These are phyloP conservation scores for Annulohypoxylon bovei DNA, from an alignment of 495 filamentous ascomycete species.

Conservation along the genomic window DNA sequence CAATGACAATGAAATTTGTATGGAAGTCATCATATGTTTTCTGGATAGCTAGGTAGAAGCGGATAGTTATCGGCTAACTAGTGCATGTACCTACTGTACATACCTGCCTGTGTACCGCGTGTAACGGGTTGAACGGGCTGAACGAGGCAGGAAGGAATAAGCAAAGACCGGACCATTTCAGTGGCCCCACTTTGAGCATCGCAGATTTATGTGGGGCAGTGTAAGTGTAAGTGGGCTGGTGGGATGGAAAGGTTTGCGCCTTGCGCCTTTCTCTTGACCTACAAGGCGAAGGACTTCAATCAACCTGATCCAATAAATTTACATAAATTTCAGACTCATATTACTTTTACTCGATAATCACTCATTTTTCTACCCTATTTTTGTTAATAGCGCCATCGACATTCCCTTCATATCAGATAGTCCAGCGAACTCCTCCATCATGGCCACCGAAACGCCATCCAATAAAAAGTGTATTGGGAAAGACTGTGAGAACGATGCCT, in stretches of 20 bases:
- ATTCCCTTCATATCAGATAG: neutral
- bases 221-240: neutral
- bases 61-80: neutral
- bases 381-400: neutral
- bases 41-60: conserved; percentile 33
- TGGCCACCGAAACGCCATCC: conserved; percentile 58
- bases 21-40: neutral
- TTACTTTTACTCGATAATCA: neutral
- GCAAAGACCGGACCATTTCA: neutral
- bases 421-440: conserved; percentile 38
- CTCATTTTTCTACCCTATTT: neutral
- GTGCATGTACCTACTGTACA: neutral
- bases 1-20: neutral
- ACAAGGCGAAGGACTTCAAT: conserved; percentile 1
- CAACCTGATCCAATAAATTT: neutral
- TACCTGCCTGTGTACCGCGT: neutral
- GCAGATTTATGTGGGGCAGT: conserved; percentile 7
- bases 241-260: conserved; percentile 19
- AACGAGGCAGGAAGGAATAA: neutral
- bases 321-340: neutral
- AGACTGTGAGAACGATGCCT: conserved; percentile 85
- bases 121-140: neutral
- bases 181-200: neutral
- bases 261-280: conserved; percentile 27
- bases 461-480: conserved; percentile 80